Evolutionary conservation across 2,329 filamentous ascomycete species (phyloP).

Genomic region (Fusarium clavum): DNA sequence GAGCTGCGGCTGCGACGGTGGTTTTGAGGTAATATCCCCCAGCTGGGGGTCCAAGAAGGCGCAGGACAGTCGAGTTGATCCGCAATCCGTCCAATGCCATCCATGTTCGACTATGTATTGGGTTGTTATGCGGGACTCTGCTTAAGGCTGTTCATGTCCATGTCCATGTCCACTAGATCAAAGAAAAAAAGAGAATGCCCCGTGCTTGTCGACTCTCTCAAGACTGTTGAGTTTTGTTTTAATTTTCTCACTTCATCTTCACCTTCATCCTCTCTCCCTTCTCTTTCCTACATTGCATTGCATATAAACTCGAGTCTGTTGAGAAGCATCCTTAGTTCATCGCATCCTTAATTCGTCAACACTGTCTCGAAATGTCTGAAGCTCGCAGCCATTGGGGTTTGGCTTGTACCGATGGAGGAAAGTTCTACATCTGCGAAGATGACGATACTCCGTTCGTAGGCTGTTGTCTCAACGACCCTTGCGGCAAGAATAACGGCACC

Average conservation of each 20-base stretch:
- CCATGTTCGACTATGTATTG: slow-evolving; percentile 18
- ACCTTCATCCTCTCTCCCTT: neutral
- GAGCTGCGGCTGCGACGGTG: neutral
- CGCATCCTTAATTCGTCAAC: neutral
- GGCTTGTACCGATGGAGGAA: slow-evolving; percentile 50
- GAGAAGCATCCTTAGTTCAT: neutral
- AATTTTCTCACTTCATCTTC: neutral
- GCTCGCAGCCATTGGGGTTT: slow-evolving; percentile 43
- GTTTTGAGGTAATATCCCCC: neutral
- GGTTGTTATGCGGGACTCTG: slow-evolving; percentile 1
- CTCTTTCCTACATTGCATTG: neutral
- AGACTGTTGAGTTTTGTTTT: slow-evolving; percentile 6
- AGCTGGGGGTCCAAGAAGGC: slow-evolving; percentile 1
- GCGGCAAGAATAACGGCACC: slow-evolving; percentile 45
- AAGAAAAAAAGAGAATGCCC: slow-evolving; percentile 23
- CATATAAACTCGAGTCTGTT: neutral
- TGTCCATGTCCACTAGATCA: neutral
- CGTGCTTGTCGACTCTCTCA: slow-evolving; percentile 7
- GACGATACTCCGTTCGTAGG: slow-evolving; percentile 53
- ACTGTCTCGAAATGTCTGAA: slow-evolving; percentile 28
- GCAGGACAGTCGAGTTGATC: slow-evolving; percentile 10
- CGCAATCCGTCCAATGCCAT: slow-evolving; percentile 21
- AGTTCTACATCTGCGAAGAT: slow-evolving; percentile 54
- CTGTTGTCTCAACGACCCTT: slow-evolving; percentile 55
- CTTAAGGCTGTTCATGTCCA: neutral